Evolutionary conservation across 805 yeast genomes (phyloP).

Genomic region (Yamadazyma kitorensis): DNA sequence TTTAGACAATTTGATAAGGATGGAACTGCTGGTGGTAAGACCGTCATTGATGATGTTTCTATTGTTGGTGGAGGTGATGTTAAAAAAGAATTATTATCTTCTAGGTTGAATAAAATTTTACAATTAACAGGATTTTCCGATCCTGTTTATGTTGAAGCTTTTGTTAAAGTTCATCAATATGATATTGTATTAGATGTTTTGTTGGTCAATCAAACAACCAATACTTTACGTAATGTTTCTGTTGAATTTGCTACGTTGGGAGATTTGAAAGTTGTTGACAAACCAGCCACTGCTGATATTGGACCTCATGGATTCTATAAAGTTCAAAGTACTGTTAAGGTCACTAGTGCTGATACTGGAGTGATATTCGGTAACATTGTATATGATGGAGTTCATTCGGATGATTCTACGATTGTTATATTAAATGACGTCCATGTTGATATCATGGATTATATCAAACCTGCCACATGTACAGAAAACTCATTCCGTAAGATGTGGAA

Average conservation of each 20-base stretch:
- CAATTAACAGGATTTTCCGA: slow-evolving; percentile 98
- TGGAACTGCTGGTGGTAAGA: slow-evolving; percentile 15
- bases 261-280: slow-evolving; percentile 90
- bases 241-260: slow-evolving; percentile 97
- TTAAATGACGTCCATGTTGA: slow-evolving; percentile 94
- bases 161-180: slow-evolving; percentile 92
- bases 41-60: slow-evolving; percentile 53
- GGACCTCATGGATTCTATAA: slow-evolving; percentile 98
- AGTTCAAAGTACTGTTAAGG: slow-evolving; percentile 85
- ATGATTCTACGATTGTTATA: slow-evolving; percentile 84
- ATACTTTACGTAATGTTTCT: slow-evolving; percentile 83
- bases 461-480: slow-evolving; percentile 85
- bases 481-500: slow-evolving; percentile 98
- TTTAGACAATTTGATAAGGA: slow-evolving; percentile 74
- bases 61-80: slow-evolving; percentile 49
- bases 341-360: slow-evolving; percentile 96
- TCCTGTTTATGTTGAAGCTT: slow-evolving; percentile 97
- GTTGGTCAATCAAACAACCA: slow-evolving; percentile 90
- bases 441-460: slow-evolving; percentile 95
- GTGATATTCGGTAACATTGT: slow-evolving; percentile 96
- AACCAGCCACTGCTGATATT: slow-evolving; percentile 82
- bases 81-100: slow-evolving; percentile 59
- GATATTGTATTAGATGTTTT: slow-evolving; percentile 93
- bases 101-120: slow-evolving; percentile 82
- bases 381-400: slow-evolving; percentile 93